Conservation (phyloP, 305 asterid species). For the Fraxinus dipetala region DNA sequence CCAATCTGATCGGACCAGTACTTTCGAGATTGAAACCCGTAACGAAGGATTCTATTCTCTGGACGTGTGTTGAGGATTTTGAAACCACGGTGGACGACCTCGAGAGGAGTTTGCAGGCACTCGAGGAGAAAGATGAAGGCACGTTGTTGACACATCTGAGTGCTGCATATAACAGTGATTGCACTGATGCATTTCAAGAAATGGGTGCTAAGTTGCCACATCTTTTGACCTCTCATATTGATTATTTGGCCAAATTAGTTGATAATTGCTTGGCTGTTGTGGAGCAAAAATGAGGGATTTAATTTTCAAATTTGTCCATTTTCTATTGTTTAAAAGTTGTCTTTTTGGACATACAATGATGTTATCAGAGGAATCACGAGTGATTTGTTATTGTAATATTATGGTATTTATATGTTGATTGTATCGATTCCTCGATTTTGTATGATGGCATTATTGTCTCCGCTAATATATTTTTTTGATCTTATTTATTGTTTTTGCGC, state of each 20-base stretch:
- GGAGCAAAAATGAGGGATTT: constrained; percentile 16
- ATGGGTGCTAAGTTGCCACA: constrained; percentile 21
- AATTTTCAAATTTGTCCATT: background rate
- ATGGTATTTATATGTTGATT: background rate
- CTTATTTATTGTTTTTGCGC: background rate
- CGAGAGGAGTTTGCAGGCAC: constrained; percentile 25
- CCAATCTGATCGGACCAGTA: constrained; percentile 21
- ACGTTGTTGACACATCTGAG: constrained; percentile 25
- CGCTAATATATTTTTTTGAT: no score
- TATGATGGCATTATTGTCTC: no score
- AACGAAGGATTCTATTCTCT: constrained; percentile 2
- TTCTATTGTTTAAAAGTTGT: background rate
- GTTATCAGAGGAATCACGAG: background rate
- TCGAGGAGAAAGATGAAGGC: constrained; percentile 23
- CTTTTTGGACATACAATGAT: background rate
- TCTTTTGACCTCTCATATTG: background rate
- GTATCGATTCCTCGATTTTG: background rate
- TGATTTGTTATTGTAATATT: background rate
- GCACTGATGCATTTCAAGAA: constrained; percentile 27
- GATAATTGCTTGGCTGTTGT: constrained; percentile 37
- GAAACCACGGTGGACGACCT: constrained; percentile 27
- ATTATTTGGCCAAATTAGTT: constrained; percentile 19
- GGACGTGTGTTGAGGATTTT: constrained; percentile 28
- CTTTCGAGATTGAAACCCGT: background rate
- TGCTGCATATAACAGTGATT: constrained; percentile 28